Evolutionary conservation across 1,284 basidiomycete species (phyloP), one percentile per base, ranked within the genome.

Genomic region (Pascua guehoae): DNA sequence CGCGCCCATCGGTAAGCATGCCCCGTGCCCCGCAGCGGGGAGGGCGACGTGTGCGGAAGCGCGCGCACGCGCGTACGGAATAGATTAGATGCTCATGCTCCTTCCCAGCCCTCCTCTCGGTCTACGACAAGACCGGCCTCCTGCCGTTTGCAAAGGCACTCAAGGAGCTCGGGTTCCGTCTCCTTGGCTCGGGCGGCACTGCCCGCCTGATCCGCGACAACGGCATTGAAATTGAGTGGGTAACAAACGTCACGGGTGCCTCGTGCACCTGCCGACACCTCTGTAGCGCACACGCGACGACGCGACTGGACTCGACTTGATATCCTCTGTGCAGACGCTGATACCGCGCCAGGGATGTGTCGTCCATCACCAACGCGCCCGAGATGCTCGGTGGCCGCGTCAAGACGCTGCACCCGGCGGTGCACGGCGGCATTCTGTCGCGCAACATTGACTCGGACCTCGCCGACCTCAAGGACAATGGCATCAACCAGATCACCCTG

Each of bases 381-480:
- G 96, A 99, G 78, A 98, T 99, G 92, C 84, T 99, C 14, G 94
- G 95, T 54, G 96, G 96, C 45, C 84, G 96, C 62, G 96, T 98
- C 64, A 98, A 99, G 82, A 99, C 96, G 7, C 85, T 99, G n/a
- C 96, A 99, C 73, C 96, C 96, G 51, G 94, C 89, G 17, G 91
- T 99, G 24, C 96, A 99, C 75, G 96, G 96, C 72, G 96, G 92
- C 51, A 97, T 97, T 65, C 84, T 97, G 49, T 90, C 93, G 8
- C 86, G 93, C 32, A 83, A 86, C 54, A 93, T 91, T 65, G 83
- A 88, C 5, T 90, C 89, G 10, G 93, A 97, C 79, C 83, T 90
- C 65, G 81, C 82, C 54, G 94, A 97, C 76, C 83, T 97, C 56
- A 79, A 82, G 40, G 81, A 86, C 14, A 91, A 94, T 71, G 82